A percentile compares a stretch with the other conserved stretches of the same genome.
Evolutionary conservation across 345 rosid species (phyloP).

Genomic region (Luvunga scandens): DNA sequence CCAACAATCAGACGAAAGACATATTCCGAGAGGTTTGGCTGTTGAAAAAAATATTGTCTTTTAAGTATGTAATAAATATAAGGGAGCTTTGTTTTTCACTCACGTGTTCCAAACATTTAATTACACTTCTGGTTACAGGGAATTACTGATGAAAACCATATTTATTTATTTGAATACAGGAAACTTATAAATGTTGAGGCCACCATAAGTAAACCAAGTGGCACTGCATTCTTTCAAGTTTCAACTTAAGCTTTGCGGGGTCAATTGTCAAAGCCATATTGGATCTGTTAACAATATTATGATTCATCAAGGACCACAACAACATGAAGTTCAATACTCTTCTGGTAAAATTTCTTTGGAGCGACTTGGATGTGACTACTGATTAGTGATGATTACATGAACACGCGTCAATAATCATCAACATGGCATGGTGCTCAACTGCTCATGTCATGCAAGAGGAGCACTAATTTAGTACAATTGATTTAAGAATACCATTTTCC

Average conservation of each 20-base stretch:
- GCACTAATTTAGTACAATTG: too few species aligned
- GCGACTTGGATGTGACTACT: too few species aligned
- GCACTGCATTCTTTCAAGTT: too few species aligned
- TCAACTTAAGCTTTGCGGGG: neutral
- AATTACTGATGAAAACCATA: too few species aligned
- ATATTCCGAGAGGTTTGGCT: slow-evolving; percentile 45
- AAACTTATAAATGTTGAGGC: neutral
- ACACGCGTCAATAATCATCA: neutral
- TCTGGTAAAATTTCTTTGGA: too few species aligned
- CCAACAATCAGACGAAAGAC: slow-evolving; percentile 81
- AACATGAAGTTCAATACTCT: neutral
- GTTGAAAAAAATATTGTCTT: too few species aligned
- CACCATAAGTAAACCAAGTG: neutral
- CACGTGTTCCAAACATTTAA: too few species aligned
- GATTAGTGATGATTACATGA: neutral
- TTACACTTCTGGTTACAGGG: neutral
- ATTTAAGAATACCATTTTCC: neutral
- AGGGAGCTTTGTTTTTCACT: accelerated
- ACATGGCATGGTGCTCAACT: too few species aligned
- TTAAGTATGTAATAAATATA: too few species aligned
- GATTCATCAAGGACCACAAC: neutral
- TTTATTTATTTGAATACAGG: neutral
- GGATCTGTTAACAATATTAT: neutral
- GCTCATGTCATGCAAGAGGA: too few species aligned
- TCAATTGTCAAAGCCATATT: neutral